Evolutionary conservation across 208 protist species (phyloP).

Genomic region (Blechomonas ayalai): DNA sequence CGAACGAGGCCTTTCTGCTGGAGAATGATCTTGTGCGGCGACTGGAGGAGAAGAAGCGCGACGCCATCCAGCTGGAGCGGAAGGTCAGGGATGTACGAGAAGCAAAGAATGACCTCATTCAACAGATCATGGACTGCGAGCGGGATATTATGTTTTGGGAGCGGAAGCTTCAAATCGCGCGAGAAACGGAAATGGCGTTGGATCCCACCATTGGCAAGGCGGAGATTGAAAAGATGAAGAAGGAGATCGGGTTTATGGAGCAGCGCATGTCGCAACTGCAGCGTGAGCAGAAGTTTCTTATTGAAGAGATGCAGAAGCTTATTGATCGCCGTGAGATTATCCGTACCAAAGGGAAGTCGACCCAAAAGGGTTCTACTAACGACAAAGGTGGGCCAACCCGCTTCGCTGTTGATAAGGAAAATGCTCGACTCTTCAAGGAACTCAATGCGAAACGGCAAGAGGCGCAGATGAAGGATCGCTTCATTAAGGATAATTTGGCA

Average conservation of each 20-base stretch:
- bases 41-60: conserved; percentile 87
- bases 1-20: conserved; percentile 88
- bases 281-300: conserved; percentile 88
- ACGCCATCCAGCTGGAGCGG: conserved; percentile 82
- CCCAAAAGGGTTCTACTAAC: conserved; percentile 50
- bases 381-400: conserved; percentile 62
- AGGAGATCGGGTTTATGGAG: conserved; percentile 94
- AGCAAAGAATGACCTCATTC: conserved; percentile 70
- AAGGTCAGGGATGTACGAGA: conserved; percentile 78
- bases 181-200: conserved; percentile 93
- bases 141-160: conserved; percentile 95
- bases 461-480: conserved; percentile 64
- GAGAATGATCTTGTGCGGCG: conserved; percentile 88
- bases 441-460: conserved; percentile 84
- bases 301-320: conserved; percentile 94
- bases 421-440: conserved; percentile 80
- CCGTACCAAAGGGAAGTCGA: conserved; percentile 87
- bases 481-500: conserved; percentile 76
- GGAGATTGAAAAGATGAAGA: conserved; percentile 94
- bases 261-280: conserved; percentile 88
- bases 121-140: conserved; percentile 90
- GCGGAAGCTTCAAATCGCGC: conserved; percentile 93
- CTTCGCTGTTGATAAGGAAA: conserved; percentile 80
- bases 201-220: conserved; percentile 91
- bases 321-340: conserved; percentile 91